phyloP scores from a whole-genome alignment of 2,329 filamentous ascomycete species.

The Rutstroemia sp. region DNA sequence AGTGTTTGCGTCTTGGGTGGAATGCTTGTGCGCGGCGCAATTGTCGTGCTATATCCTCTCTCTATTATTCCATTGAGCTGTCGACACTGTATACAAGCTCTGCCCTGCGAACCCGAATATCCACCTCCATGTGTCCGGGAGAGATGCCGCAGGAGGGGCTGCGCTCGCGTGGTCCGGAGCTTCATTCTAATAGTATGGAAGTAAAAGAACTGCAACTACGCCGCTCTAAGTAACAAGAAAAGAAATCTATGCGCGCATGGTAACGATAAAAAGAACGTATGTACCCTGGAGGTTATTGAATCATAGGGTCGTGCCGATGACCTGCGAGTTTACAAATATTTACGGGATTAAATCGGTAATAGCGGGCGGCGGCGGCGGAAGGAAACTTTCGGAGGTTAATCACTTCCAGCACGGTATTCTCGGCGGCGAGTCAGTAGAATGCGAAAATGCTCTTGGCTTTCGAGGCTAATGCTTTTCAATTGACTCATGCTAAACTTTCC shows the following conservation, averaged over 20 bases:
- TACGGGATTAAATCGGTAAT: background rate
- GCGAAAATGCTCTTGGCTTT: background rate
- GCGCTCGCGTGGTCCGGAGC: background rate
- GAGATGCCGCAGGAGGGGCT: background rate
- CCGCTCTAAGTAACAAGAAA: background rate
- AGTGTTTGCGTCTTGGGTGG: background rate
- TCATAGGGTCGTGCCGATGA: too few species aligned
- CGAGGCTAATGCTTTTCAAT: too few species aligned
- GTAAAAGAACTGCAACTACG: background rate
- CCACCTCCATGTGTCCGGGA: background rate
- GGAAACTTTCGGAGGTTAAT: background rate
- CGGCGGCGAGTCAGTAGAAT: background rate
- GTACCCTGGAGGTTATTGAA: background rate
- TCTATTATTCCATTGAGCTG: background rate
- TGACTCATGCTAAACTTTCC: background rate
- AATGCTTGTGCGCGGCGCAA: background rate
- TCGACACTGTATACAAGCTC: background rate
- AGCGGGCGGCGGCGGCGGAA: background rate
- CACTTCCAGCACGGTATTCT: background rate
- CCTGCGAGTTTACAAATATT: too few species aligned
- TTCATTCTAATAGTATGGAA: conserved; percentile 1
- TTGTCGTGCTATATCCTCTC: background rate
- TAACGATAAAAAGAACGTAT: background rate
- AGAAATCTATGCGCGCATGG: conserved; percentile 4
- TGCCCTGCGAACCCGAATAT: background rate